Conservation (phyloP, 2,329 filamentous ascomycete genomes). For the Pseudogymnoascus sp. region DNA sequence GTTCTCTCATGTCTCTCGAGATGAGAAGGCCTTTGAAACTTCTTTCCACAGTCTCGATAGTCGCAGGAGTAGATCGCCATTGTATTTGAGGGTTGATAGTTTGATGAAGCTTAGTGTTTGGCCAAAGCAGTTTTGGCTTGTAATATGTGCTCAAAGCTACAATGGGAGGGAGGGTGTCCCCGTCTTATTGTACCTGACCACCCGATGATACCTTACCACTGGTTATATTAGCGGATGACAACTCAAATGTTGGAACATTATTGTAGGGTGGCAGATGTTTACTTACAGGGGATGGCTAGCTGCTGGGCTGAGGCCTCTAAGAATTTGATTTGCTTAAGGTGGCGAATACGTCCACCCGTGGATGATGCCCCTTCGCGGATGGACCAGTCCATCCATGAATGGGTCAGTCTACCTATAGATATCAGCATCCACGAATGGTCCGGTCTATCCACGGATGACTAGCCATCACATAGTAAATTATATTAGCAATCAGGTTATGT, state of each 20-base stretch:
- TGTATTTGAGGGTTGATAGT: background rate
- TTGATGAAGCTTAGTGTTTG: background rate
- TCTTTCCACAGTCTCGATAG: background rate
- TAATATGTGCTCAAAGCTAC: background rate
- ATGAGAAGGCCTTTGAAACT: background rate
- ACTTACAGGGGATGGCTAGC: no score
- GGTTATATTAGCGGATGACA: background rate
- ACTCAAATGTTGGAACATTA: background rate
- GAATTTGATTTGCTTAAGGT: no score
- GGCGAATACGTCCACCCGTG: no score
- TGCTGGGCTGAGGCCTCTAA: no score
- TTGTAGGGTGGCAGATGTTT: no score
- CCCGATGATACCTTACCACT: background rate
- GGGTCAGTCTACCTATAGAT: no score
- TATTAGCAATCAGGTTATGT: no score
- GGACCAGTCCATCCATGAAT: no score
- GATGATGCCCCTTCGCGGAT: no score
- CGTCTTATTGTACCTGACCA: background rate
- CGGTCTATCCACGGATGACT: no score
- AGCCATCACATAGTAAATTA: no score
- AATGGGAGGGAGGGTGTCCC: background rate
- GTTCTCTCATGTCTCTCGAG: background rate
- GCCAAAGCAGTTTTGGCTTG: background rate
- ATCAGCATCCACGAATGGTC: no score
- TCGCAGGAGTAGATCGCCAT: background rate